Base-by-base conservation (phyloP, 2,329 filamentous ascomycete genomes). In the Penicillium sp. region DNA sequence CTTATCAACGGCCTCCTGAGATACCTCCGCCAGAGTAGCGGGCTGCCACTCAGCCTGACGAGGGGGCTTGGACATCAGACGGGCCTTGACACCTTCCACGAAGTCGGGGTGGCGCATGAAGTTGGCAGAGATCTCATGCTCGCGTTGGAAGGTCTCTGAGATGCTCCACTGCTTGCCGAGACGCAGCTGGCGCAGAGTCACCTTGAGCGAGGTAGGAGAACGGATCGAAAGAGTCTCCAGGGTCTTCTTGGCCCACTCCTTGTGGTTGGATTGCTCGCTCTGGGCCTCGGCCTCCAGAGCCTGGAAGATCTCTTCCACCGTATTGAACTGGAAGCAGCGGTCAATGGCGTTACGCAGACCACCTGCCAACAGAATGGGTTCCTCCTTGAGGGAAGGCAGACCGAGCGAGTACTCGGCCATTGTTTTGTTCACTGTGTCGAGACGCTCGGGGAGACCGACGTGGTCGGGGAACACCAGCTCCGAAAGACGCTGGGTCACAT, bases 91-190 rank as follows among this genome's bases (percentile, higher is more conserved):
- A 48, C 94, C 94, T 74, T 95, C 90, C 39, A 85, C 85, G 67
- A 99, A 99, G 73, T 99, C 94, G 4, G 84, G 88, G 69, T 94
- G 87, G 50, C 81, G 80, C 92, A 99, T 97, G 77, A 99, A 97
- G 57, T 85, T 83, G 52, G 81, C 77, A 2, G 92, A 91, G 53
- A 99, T 90, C 66, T 87, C 81, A 73, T 94, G 83, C 76, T 99
- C 94, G 57, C 85, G 85, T 67, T 86, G 79, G 79, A 97, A 99
- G 0, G 92, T 86, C 73, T 96, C 82, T 14, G 81, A 77, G 63
- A 99, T 96, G 57, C 81, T 80, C 94, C 94, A 97, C 30, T 78
- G 68, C 61, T 76, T 75, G 54, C 89, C 90, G 44, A 88, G 73
- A 60, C 85, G 87, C 83, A 97, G 88, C 76, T 95, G 90, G 61